Percentiles rank a stretch among this genome's conserved stretches.
These are phyloP conservation scores for Aureobasidium uvarum DNA, from an alignment of 2,329 filamentous ascomycete genomes.

Conservation along the genomic window DNA sequence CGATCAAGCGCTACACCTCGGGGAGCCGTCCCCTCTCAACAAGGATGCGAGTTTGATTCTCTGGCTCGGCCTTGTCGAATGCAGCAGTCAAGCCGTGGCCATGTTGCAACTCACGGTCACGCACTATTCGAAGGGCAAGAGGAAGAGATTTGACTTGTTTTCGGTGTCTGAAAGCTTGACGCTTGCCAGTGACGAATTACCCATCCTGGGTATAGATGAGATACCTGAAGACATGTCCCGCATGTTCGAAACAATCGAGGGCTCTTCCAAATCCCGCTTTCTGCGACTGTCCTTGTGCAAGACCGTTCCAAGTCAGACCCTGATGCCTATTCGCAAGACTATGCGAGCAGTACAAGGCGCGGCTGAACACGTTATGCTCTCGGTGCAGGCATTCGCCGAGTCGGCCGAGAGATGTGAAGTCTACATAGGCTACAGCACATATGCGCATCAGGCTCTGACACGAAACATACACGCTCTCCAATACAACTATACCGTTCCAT, in stretches of 20 bases:
- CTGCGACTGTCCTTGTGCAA: constrained; percentile 4
- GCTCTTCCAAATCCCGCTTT: neutral
- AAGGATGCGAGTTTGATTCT: constrained; percentile 12
- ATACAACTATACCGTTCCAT: neutral
- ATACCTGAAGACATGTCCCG: neutral
- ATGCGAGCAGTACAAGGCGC: neutral
- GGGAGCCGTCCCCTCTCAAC: constrained; percentile 16
- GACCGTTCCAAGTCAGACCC: neutral
- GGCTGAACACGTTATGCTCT: constrained; percentile 14
- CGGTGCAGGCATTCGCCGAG: neutral
- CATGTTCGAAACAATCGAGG: neutral
- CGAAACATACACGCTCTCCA: neutral
- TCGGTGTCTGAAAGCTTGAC: neutral
- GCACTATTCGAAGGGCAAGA: constrained; percentile 9
- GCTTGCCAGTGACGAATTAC: neutral
- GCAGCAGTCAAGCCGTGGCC: neutral
- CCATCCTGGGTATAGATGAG: neutral
- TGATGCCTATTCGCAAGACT: constrained; percentile 13
- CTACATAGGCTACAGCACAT: constrained; percentile 22
- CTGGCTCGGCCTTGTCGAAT: constrained; percentile 6
- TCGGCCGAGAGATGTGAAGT: neutral
- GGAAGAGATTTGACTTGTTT: constrained; percentile 17
- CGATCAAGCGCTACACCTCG: neutral
- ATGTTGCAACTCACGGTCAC: constrained; percentile 22
- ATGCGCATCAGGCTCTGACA: neutral